phyloP scores from a whole-genome alignment of 495 filamentous ascomycete species.

The Amorphotheca resinae region DNA sequence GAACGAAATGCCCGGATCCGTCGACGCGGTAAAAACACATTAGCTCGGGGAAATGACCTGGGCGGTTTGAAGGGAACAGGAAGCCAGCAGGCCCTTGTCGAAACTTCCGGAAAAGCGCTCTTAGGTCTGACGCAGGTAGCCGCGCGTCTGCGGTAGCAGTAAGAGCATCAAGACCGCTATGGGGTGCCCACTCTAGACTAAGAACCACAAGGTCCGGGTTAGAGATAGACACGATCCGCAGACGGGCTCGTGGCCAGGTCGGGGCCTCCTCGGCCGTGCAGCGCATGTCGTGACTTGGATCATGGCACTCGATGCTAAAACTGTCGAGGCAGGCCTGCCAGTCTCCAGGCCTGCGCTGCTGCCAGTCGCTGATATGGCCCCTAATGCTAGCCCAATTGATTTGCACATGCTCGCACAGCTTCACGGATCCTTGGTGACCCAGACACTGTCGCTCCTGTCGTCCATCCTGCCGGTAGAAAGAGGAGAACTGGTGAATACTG shows the following conservation, averaged over 20 bases:
- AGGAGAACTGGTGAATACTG: background rate
- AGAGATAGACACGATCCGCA: background rate
- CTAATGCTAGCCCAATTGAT: background rate
- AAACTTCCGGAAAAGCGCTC: background rate
- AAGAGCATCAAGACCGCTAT: background rate
- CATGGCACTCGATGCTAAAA: background rate
- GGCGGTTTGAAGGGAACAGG: background rate
- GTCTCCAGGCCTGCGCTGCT: background rate
- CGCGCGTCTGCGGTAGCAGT: background rate
- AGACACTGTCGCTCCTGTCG: background rate
- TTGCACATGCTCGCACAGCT: background rate
- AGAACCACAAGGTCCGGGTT: background rate
- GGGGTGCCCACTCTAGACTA: background rate
- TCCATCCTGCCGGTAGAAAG: background rate
- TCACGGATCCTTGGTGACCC: background rate
- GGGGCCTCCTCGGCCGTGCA: background rate
- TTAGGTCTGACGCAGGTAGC: background rate
- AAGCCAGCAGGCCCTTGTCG: background rate
- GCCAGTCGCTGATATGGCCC: background rate
- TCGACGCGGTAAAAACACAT: background rate
- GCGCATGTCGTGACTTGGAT: background rate
- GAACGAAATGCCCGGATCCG: background rate
- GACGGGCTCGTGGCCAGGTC: background rate
- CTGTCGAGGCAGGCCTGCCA: background rate
- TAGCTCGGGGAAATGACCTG: background rate